Evolutionary conservation across 345 rosid genomes (phyloP), one percentile per base, ranked within the genome.

Genomic region (Sisymbrium irio): DNA sequence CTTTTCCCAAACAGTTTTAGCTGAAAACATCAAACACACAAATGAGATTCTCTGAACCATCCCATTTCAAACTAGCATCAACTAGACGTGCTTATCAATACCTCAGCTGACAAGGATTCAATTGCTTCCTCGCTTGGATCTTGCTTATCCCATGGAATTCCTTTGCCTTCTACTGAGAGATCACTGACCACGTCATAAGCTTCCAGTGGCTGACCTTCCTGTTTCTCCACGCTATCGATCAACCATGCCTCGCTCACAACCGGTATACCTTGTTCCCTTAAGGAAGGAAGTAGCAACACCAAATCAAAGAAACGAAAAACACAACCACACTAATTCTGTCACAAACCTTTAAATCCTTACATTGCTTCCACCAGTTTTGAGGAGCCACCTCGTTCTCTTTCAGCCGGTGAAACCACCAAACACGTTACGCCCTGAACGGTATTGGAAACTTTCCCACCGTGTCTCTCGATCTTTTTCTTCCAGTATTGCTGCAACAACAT

Each of bases 241-340:
- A 91, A 58, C 98, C 96, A 91, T 7, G 79, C 83, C 64, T 89
- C 92, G 0, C 89, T 82, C 64, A 89, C 96, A 9, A 91, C 87
- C 1, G 79, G 80, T 9, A 84, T 17, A 20, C 85, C 86, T 69
- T 80, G 76, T 62, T 91, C 94, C 79, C 92, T 91, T 73, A 20
- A 10, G 40, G 0, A 3, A 9, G 49, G 20, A 58, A 47, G 19
- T 25, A 75, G 45, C 18, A 20, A 45, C 5, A 30, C 27, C 2
- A 2, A 27, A 35, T 59, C 5, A 6, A 44, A 5, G 0, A 6
- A 0, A 9, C 12, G 4, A 8, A 9, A 36, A 4, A 7, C 7
- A 9, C 13, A 63, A 44, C 30, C 14, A 42, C 9, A 44, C 0
- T 1, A 2, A 6, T 22, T 40, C 0, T 6, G 9, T 8, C 3